Percentiles rank a stretch among this genome's conserved stretches.
phyloP scores from a whole-genome alignment of 805 yeast genomes.

The Kregervanrija pseudodelftensis region DNA sequence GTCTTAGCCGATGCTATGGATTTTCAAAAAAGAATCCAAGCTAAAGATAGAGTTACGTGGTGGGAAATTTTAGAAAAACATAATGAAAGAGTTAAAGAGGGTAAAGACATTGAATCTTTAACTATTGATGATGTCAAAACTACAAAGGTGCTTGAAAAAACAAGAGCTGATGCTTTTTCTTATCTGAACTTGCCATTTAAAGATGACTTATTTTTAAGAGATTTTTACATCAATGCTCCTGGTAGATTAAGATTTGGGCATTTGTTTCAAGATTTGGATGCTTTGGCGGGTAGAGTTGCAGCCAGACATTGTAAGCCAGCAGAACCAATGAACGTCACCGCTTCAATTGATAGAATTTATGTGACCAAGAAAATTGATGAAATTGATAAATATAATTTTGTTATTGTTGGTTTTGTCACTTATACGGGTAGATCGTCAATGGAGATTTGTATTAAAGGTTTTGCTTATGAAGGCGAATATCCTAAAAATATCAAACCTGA shows the following conservation, averaged over 20 bases:
- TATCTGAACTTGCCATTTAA: conserved; percentile 72
- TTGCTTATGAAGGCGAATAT: conserved; percentile 53
- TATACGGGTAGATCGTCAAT: conserved; percentile 94
- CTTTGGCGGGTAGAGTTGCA: conserved; percentile 90
- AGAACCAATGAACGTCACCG: conserved; percentile 92
- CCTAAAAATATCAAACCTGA: conserved; percentile 46
- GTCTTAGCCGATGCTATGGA: conserved; percentile 55
- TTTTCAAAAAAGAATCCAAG: conserved; percentile 33
- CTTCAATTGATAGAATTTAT: conserved; percentile 86
- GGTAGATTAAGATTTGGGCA: conserved; percentile 93
- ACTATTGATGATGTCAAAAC: conserved; percentile 69
- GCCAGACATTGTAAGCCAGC: conserved; percentile 93
- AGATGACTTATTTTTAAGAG: conserved; percentile 75
- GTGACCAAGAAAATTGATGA: conserved; percentile 81
- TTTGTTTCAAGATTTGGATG: conserved; percentile 88
- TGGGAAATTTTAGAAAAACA: conserved; percentile 74
- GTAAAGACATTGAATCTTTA: conserved; percentile 64
- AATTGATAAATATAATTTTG: conserved; percentile 64
- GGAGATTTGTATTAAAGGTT: conserved; percentile 91
- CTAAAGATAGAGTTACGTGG: conserved; percentile 64
- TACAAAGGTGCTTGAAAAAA: conserved; percentile 61
- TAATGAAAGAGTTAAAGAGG: conserved; percentile 60
- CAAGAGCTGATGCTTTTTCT: conserved; percentile 71
- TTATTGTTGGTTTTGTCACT: conserved; percentile 84
- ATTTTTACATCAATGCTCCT: conserved; percentile 79